Evolutionary conservation across 805 yeast species (phyloP), one percentile per base, ranked within the genome.

Genomic region (Ogataea dorogensis): DNA sequence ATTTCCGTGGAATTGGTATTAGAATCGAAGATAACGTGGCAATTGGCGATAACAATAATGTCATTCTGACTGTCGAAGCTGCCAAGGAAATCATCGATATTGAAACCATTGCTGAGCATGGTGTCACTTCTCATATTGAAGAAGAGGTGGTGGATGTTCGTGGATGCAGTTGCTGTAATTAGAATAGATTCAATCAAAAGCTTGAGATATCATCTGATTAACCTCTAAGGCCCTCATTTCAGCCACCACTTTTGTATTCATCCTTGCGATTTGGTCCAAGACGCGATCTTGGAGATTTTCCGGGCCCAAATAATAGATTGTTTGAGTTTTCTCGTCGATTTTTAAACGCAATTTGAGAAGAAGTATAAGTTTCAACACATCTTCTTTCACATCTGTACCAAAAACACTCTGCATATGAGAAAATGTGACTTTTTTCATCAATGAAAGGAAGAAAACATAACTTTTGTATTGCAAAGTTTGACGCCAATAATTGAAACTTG

Each of bases 1-100:
- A 77, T 49, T 91, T 76, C 65, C 81, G 86, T 53, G 89, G 89
- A 19, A 81, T 93, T 33, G 99, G 98, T 2, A 84, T 93, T 17
- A 77, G 99, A 51, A 84, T 93, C 20, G 99, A 93, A 61, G 99
- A 93, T 63, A 89, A 93, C 58, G 73, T 91, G 23, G 95, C 83
- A 0, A 76, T 89, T 23, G 95, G 95, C 0, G 56, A 69, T n/a
- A 64, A 68, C 13, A 59, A 63, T 3, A 71, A 71, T 45, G 65
- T 71, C 12, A 74, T 74, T 26, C 67, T 93, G 47, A 86, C 97
- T 1, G 77, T 73, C 7, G 91, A 83, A 45, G 91, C 96, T 19
- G 82, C 79, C 3, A 93, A 93, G 59, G 97, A 91, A 56, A 71
- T 91, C 21, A 73, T 54, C 1, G 98, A 91, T 50, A 77, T 91